Conservation (phyloP, 2,329 filamentous ascomycete genomes). For the Aspergillus spinulosporus region DNA sequence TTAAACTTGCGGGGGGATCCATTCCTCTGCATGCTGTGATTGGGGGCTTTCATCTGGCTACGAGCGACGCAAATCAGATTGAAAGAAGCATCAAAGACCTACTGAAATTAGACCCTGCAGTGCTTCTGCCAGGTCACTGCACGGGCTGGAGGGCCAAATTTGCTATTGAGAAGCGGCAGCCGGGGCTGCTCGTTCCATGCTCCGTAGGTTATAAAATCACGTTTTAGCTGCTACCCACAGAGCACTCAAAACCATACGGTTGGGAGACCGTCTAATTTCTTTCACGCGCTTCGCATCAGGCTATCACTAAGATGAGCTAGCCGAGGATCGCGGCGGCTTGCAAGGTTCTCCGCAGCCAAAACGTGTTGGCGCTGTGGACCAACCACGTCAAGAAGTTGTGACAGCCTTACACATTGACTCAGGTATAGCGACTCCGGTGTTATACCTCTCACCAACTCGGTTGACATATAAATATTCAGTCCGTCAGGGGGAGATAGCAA, state of each 20-base stretch:
- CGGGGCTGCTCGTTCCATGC: constrained; percentile 52
- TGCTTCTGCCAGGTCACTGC: constrained; percentile 58
- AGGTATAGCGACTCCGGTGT: constrained; percentile 1
- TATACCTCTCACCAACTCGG: background rate
- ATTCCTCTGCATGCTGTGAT: constrained; percentile 52
- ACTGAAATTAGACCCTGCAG: constrained; percentile 47
- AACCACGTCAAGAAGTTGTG: background rate
- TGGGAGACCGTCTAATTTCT: background rate
- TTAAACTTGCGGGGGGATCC: constrained; percentile 38
- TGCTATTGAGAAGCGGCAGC: constrained; percentile 53
- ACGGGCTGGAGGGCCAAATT: constrained; percentile 58
- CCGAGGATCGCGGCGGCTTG: constrained; percentile 4
- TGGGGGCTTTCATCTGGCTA: constrained; percentile 57
- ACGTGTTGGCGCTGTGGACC: background rate
- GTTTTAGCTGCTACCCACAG: constrained; percentile 33
- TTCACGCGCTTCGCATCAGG: background rate
- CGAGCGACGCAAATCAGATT: constrained; percentile 46
- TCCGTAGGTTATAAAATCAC: constrained; percentile 51
- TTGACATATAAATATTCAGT: background rate
- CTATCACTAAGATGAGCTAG: background rate
- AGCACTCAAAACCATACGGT: background rate
- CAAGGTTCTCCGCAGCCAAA: constrained; percentile 5
- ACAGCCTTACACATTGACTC: constrained; percentile 3
- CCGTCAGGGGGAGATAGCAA: background rate
- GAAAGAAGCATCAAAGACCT: constrained; percentile 51